Conservation (phyloP, 2,329 filamentous ascomycete species). For the Beauveria medogensis region DNA sequence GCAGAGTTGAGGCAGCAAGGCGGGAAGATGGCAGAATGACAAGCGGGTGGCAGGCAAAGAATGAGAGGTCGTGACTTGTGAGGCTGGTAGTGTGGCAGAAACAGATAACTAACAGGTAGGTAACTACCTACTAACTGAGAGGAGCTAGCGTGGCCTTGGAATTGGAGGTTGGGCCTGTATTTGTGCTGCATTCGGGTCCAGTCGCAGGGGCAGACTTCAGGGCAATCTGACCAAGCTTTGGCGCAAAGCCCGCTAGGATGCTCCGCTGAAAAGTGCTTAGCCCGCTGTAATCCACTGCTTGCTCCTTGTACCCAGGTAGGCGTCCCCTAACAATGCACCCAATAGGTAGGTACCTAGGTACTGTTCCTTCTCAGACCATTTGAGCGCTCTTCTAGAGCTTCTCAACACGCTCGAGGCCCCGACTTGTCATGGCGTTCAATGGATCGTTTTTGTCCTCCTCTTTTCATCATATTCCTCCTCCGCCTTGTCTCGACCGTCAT, state of each 20-base stretch:
- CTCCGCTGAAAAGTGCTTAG: not conserved
- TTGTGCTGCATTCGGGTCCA: not conserved
- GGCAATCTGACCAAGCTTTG: not conserved
- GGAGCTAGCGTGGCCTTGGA: not conserved
- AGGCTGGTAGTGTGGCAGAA: constrained; percentile 2
- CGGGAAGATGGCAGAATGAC: not conserved
- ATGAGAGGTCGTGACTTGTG: not conserved
- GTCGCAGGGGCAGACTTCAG: not conserved
- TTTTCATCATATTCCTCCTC: too few species aligned
- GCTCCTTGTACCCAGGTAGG: not conserved
- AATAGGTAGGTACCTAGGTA: too few species aligned
- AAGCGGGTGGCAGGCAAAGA: not conserved
- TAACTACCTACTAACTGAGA: not conserved
- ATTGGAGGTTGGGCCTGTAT: not conserved
- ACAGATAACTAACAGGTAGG: not conserved
- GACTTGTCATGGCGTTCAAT: not conserved
- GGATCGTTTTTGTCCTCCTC: too few species aligned
- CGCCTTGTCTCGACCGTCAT: not conserved
- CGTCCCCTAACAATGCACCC: too few species aligned
- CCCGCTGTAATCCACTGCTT: not conserved
- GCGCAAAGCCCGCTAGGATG: not conserved
- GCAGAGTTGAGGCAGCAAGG: constrained; percentile 1
- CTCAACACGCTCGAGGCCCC: not conserved
- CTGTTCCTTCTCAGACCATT: not conserved
- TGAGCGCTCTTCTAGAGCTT: not conserved